Evolutionary conservation across 2,329 filamentous ascomycete genomes (phyloP).

Genomic region (Septoria linicola): DNA sequence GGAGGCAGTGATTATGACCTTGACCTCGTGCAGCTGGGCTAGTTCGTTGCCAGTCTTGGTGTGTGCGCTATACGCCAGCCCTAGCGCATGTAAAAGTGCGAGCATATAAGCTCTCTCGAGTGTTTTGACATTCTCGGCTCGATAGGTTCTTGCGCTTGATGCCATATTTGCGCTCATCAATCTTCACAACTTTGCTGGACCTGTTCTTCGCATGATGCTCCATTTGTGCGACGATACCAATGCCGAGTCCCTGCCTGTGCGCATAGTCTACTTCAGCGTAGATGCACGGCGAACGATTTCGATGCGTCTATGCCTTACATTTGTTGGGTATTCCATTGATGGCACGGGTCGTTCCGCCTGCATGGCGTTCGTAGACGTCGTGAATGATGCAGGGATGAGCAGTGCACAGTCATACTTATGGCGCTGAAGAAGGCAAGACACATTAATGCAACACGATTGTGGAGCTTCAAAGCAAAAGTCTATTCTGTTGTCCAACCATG

Average conservation of each 20-base stretch:
- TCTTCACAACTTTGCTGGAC: neutral
- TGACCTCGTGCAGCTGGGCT: neutral
- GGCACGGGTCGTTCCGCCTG: too few species aligned
- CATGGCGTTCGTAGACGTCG: too few species aligned
- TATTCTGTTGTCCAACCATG: too few species aligned
- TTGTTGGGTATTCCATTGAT: too few species aligned
- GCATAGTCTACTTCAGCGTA: slow-evolving; percentile 1
- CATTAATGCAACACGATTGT: too few species aligned
- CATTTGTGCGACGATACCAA: neutral
- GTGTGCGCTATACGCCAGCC: slow-evolving; percentile 1
- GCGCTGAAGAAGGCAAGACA: too few species aligned
- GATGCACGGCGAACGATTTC: neutral
- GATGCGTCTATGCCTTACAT: too few species aligned
- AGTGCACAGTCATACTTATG: too few species aligned
- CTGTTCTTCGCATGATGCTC: neutral
- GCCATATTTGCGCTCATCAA: neutral
- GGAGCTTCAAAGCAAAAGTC: too few species aligned
- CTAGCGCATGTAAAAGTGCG: slow-evolving; percentile 1
- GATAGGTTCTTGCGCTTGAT: slow-evolving; percentile 1
- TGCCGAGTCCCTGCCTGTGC: neutral
- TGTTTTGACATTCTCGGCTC: slow-evolving; percentile 5
- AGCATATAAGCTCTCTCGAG: slow-evolving; percentile 1
- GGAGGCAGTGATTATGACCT: neutral
- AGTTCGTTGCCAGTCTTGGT: neutral
- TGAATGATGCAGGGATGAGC: too few species aligned